phyloP scores from a whole-genome alignment of 2,329 filamentous ascomycete genomes.

The Xylariaceae sp. region DNA sequence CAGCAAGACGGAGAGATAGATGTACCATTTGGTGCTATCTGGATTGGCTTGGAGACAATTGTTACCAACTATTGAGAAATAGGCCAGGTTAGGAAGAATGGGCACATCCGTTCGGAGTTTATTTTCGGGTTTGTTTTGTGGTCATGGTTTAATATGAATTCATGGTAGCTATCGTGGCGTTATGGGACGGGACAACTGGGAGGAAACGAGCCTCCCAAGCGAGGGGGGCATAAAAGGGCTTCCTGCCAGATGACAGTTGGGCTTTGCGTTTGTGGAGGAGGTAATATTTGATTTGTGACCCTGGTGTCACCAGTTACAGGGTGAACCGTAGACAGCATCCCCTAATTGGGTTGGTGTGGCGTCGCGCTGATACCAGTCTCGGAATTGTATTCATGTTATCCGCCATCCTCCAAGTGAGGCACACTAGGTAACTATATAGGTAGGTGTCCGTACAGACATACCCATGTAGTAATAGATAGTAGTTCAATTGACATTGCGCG shows the following conservation, averaged over 20 bases:
- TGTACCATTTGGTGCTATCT: slow-evolving; percentile 43
- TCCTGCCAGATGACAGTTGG: not conserved
- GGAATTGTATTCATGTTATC: too few species aligned
- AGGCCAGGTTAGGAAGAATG: not conserved
- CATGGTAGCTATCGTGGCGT: slow-evolving; percentile 4
- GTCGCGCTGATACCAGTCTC: too few species aligned
- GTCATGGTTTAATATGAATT: not conserved
- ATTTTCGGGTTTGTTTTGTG: not conserved
- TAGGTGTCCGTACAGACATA: too few species aligned
- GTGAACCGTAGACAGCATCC: too few species aligned
- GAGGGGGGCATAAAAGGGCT: not conserved
- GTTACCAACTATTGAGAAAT: not conserved
- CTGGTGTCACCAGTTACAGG: not conserved
- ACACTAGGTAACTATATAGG: too few species aligned
- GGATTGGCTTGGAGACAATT: slow-evolving; percentile 36
- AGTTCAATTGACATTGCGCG: too few species aligned
- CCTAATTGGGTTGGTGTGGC: too few species aligned
- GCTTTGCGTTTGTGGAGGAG: not conserved
- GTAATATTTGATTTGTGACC: not conserved
- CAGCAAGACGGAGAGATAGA: slow-evolving; percentile 47
- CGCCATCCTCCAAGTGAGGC: too few species aligned
- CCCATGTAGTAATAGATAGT: too few species aligned
- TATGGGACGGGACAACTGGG: not conserved
- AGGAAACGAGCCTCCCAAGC: not conserved
- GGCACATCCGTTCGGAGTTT: not conserved